These are phyloP conservation scores for Plasmodium ovale DNA, from an alignment of 169 alveolate genomes.

Conservation along the genomic window DNA sequence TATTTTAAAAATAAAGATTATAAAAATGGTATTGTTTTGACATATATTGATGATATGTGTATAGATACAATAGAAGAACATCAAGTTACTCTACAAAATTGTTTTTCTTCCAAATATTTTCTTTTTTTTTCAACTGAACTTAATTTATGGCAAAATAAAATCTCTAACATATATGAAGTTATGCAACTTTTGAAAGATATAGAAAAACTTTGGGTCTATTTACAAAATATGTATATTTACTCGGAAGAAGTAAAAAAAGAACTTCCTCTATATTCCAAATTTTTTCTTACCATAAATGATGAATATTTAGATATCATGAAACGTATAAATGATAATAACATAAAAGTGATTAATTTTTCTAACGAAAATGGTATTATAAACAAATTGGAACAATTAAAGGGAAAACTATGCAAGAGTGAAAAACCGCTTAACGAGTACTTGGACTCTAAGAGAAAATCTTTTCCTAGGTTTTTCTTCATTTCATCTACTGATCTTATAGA, in stretches of 20 bases:
- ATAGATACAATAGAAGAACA: constrained; percentile 96
- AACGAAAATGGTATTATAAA: constrained; percentile 87
- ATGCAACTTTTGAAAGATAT: constrained; percentile 94
- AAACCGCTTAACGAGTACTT: constrained; percentile 96
- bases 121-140: constrained; percentile 94
- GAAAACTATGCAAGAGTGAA: constrained; percentile 93
- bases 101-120: constrained; percentile 94
- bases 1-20: constrained; percentile 68
- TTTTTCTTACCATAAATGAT: constrained; percentile 94
- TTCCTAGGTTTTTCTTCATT: constrained; percentile 98
- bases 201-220: constrained; percentile 96
- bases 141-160: constrained; percentile 93
- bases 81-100: constrained; percentile 93
- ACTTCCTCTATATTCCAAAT: constrained; percentile 95
- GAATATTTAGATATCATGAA: constrained; percentile 93
- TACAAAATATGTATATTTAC: constrained; percentile 96
- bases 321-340: constrained; percentile 83
- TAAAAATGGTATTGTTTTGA: constrained; percentile 90
- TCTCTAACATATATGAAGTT: constrained; percentile 94
- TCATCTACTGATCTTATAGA: constrained; percentile 96
- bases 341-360: constrained; percentile 88
- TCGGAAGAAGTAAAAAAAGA: constrained; percentile 98
- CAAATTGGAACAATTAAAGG: constrained; percentile 91
- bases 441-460: constrained; percentile 96
- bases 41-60: constrained; percentile 94